Evolutionary conservation across 169 alveolate species (phyloP), one percentile per base, ranked within the genome.

Genomic region (Amoebophrya sp.): DNA sequence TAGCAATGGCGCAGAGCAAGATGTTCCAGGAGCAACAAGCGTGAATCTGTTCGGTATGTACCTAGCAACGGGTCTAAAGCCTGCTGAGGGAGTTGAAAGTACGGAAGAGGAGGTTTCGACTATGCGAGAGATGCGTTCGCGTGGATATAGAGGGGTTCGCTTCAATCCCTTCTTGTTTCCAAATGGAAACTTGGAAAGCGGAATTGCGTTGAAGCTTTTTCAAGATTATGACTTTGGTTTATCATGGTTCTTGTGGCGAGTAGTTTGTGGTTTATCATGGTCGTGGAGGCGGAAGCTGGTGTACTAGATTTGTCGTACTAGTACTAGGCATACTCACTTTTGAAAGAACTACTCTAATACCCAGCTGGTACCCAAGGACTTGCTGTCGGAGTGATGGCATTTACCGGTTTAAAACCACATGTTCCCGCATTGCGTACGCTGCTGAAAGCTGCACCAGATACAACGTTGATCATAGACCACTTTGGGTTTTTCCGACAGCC

Each of bases 351-450:
- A n/a, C n/a, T n/a, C n/a, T 65, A 65, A 1, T 18, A 6, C 1
- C 39, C 83, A 36, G 83, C 83, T 36, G 83, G 83, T 29, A 36
- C 18, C 18, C 10, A 1, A 0, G 83, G 83, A 10, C 83, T 65
- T 29, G 83, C 83, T 1, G 83, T 65, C 36, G 83, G 83, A 36
- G 83, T 65, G 33, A 65, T 65, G 83, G 83, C 83, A 36, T 65
- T 65, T 26, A 18, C 33, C 12, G 83, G 83, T 18, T 1, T 65
- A 0, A 1, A 6, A 36, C 83, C 12, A 6, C 83, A 65, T 18
- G 26, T 26, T 18, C 39, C 83, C 33, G 83, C 83, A 0, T 26
- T 65, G 36, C 83, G 83, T 36, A 26, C 0, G 12, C 33, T 65
- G 83, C 33, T 65, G 2, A 65, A 1, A 6, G 33, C 12, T 29